Evolutionary conservation across 495 filamentous ascomycete species (phyloP).

Genomic region (Hypoxylon fuscum): DNA sequence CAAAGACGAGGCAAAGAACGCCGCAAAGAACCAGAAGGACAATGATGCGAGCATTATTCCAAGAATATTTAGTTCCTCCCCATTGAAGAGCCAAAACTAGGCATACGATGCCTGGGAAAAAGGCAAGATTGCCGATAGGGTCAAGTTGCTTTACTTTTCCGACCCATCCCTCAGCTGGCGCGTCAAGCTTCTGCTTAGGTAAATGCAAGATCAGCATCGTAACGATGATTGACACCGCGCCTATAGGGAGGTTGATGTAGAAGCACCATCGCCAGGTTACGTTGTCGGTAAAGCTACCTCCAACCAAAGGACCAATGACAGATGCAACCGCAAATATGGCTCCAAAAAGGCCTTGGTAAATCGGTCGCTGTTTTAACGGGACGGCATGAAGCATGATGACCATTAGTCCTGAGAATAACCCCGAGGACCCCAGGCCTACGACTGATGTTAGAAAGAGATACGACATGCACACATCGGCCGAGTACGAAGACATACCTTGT

Average conservation of each 20-base stretch:
- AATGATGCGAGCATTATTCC: conserved; percentile 71
- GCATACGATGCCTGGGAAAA: conserved; percentile 75
- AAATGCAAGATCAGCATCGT: conserved; percentile 61
- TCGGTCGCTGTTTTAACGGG: conserved; percentile 55
- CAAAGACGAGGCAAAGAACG: conserved; percentile 65
- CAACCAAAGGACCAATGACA: conserved; percentile 55
- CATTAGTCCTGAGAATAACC: conserved; percentile 51
- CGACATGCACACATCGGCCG: no score
- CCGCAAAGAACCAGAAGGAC: conserved; percentile 71
- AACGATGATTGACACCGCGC: conserved; percentile 43
- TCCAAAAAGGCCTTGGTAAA: conserved; percentile 59
- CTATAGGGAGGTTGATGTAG: conserved; percentile 61
- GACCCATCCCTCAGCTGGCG: conserved; percentile 60
- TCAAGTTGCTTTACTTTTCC: conserved; percentile 66
- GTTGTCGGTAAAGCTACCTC: conserved; percentile 63
- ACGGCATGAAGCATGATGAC: conserved; percentile 57
- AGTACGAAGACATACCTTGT: no score
- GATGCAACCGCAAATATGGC: conserved; percentile 56
- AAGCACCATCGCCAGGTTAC: conserved; percentile 64
- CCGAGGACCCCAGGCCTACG: conserved; percentile 60
- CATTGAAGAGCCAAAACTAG: conserved; percentile 83
- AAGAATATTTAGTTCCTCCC: conserved; percentile 73
- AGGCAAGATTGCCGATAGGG: conserved; percentile 67
- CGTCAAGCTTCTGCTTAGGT: conserved; percentile 69
- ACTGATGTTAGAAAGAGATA: no score